Percentiles rank a stretch among this genome's conserved stretches.
These are phyloP conservation scores for Spencermartinsiella europaea DNA, from an alignment of 805 yeast species.

Conservation along the genomic window DNA sequence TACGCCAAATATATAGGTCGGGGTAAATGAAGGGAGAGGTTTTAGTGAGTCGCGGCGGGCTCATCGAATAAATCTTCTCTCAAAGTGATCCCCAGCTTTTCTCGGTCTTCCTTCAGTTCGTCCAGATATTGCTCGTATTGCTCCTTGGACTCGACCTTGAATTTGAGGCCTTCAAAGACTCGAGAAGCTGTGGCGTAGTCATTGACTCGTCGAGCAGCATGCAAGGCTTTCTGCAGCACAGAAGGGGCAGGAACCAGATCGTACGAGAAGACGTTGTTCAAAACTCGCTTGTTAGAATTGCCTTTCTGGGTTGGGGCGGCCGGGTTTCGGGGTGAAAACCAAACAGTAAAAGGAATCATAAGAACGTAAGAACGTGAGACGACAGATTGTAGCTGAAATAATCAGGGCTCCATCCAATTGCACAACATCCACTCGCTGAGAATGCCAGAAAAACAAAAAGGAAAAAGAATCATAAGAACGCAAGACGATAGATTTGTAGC, in stretches of 20 bases:
- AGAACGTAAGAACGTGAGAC: too few species aligned
- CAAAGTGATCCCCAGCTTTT: slow-evolving; percentile 87
- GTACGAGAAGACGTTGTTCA: slow-evolving; percentile 97
- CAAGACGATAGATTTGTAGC: too few species aligned
- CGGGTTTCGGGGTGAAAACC: background rate
- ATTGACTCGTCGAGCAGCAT: slow-evolving; percentile 98
- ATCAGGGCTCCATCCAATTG: too few species aligned
- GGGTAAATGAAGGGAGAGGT: background rate
- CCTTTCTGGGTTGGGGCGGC: background rate
- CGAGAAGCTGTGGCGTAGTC: slow-evolving; percentile 98
- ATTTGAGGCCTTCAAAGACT: slow-evolving; percentile 91
- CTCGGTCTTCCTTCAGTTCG: slow-evolving; percentile 85
- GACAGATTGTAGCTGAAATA: too few species aligned
- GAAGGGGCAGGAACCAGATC: slow-evolving; percentile 98
- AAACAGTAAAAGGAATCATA: too few species aligned
- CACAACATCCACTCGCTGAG: too few species aligned
- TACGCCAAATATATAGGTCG: too few species aligned
- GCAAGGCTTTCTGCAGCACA: slow-evolving; percentile 90
- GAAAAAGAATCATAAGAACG: too few species aligned
- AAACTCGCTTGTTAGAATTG: slow-evolving; percentile 54
- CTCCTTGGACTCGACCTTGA: slow-evolving; percentile 89
- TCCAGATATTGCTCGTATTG: slow-evolving; percentile 96
- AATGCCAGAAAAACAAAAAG: too few species aligned
- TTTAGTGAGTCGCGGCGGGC: background rate
- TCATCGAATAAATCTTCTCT: slow-evolving; percentile 71